These are phyloP conservation scores for Coemansia sp. DNA, from an alignment of 192 early-diverging fungal species.

Conservation along the genomic window DNA sequence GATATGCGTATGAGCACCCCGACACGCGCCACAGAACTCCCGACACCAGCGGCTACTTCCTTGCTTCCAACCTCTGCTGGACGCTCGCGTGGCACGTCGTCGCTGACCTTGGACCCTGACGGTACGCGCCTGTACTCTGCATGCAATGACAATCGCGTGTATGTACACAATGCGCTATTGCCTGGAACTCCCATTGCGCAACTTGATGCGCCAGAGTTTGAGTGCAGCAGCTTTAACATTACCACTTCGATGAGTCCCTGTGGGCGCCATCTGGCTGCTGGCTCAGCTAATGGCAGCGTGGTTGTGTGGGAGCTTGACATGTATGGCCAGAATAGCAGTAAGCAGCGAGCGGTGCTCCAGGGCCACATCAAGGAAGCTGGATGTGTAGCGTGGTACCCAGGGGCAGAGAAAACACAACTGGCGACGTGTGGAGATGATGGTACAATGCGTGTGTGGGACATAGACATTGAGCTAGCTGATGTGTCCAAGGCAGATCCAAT, in stretches of 20 bases:
- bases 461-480: slow-evolving; percentile 27
- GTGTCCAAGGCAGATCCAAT: slow-evolving; percentile 23
- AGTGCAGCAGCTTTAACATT: slow-evolving; percentile 69
- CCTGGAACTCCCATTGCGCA: slow-evolving; percentile 55
- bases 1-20: slow-evolving; percentile 65
- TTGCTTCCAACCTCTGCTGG: slow-evolving; percentile 35
- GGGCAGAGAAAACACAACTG: slow-evolving; percentile 57
- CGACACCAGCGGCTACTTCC: slow-evolving; percentile 44
- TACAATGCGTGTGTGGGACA: slow-evolving; percentile 72
- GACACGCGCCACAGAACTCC: slow-evolving; percentile 45
- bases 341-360: slow-evolving; percentile 54
- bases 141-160: slow-evolving; percentile 67
- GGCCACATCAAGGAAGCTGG: slow-evolving; percentile 71
- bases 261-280: slow-evolving; percentile 69
- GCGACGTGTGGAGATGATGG: slow-evolving; percentile 79
- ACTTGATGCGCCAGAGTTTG: slow-evolving; percentile 62
- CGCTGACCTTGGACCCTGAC: slow-evolving; percentile 63
- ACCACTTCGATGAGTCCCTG: slow-evolving; percentile 71
- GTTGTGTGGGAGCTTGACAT: slow-evolving; percentile 74
- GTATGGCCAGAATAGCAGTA: slow-evolving; percentile 23
- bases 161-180: slow-evolving; percentile 66
- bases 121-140: slow-evolving; percentile 72
- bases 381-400: slow-evolving; percentile 72
- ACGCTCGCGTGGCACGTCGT: slow-evolving; percentile 60
- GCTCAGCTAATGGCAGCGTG: slow-evolving; percentile 64